phyloP scores from a whole-genome alignment of 2,329 filamentous ascomycete genomes.

The Trichoderma afroharzianum region DNA sequence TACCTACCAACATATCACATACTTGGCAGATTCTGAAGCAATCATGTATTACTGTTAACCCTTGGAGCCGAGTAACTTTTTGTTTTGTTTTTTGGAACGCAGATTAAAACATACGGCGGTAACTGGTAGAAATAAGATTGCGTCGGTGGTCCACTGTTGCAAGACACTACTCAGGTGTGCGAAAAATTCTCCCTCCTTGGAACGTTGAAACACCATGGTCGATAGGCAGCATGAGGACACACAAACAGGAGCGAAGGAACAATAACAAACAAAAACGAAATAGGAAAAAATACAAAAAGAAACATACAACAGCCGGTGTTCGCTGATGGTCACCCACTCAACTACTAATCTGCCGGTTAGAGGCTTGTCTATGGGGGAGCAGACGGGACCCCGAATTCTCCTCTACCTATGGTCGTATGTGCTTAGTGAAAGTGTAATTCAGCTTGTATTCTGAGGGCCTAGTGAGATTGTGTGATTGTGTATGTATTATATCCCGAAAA shows the following conservation, averaged over 20 bases:
- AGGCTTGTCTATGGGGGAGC: no score
- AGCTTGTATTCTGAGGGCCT: no score
- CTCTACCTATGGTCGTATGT: neutral
- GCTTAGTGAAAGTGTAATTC: neutral
- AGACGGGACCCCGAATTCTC: neutral
- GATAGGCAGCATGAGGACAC: neutral
- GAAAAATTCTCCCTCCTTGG: neutral
- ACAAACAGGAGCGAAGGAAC: neutral
- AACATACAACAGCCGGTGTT: no score
- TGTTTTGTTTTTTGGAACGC: neutral
- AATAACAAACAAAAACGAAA: neutral
- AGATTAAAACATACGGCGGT: neutral
- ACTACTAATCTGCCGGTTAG: no score
- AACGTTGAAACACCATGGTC: neutral
- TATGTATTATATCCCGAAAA: neutral
- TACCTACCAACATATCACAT: neutral
- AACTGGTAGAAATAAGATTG: neutral
- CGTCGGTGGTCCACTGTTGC: neutral
- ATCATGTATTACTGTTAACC: neutral
- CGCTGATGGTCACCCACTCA: no score
- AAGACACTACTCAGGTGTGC: neutral
- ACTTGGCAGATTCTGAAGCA: neutral
- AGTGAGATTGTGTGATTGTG: no score
- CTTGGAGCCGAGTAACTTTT: neutral
- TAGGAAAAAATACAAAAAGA: neutral